Conservation (phyloP, 2,329 filamentous ascomycete genomes). For the Apiospora marii region DNA sequence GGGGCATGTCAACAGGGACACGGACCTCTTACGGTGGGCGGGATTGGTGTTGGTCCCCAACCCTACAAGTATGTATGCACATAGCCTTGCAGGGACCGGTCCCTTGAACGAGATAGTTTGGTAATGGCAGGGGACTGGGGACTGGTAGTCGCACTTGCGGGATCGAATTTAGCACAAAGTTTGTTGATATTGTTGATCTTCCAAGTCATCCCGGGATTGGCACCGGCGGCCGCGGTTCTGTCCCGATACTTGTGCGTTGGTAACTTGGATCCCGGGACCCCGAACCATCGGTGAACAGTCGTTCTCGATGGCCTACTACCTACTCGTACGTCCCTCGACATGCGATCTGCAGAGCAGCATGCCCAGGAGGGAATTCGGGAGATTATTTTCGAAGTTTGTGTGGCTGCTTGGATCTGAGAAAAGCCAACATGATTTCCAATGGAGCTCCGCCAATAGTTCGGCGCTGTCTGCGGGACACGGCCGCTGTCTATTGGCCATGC, state of each 20-base stretch:
- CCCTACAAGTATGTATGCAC: no score
- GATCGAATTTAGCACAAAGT: not conserved
- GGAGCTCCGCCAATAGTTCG: not conserved
- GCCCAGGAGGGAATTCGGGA: no score
- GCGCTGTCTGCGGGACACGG: not conserved
- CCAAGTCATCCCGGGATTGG: not conserved
- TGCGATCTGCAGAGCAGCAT: no score
- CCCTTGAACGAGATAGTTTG: not conserved
- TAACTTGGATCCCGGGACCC: not conserved
- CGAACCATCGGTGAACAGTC: not conserved
- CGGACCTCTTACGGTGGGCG: not conserved
- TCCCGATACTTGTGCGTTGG: not conserved
- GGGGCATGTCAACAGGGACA: not conserved
- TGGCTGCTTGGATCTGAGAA: not conserved
- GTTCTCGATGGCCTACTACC: not conserved
- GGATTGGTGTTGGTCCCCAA: not conserved
- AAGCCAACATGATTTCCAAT: not conserved
- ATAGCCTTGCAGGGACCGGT: not conserved
- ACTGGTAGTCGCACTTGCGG: not conserved
- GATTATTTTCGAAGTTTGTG: not conserved
- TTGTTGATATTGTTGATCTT: slow-evolving; percentile 1
- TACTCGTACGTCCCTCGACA: not conserved
- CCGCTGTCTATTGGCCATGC: not conserved
- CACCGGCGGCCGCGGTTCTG: not conserved
- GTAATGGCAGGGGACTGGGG: not conserved